Percentiles rank a stretch among this genome's conserved stretches.
These are phyloP conservation scores for Ogataea nitratoaversa DNA, from an alignment of 805 yeast species.

Conservation along the genomic window DNA sequence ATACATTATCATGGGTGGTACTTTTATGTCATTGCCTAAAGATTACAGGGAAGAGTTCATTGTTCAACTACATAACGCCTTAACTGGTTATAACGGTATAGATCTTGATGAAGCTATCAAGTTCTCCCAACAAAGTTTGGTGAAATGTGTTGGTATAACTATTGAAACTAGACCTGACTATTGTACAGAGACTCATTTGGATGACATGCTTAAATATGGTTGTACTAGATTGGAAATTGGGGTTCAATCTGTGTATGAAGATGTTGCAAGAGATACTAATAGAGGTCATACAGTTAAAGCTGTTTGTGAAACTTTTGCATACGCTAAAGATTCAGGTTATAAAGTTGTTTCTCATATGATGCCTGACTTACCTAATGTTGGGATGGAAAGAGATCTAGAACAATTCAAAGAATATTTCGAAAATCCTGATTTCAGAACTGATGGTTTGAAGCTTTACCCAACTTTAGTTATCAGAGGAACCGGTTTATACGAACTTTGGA, in stretches of 20 bases:
- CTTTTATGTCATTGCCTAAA: slow-evolving; percentile 90
- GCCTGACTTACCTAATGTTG: slow-evolving; percentile 99
- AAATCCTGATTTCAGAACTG: slow-evolving; percentile 94
- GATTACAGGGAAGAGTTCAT: slow-evolving; percentile 89
- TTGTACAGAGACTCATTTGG: slow-evolving; percentile 91
- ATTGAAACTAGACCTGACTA: slow-evolving; percentile 98
- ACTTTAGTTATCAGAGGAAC: slow-evolving; percentile 97
- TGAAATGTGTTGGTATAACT: slow-evolving; percentile 97
- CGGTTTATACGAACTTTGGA: slow-evolving; percentile 96
- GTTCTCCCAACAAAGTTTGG: slow-evolving; percentile 88
- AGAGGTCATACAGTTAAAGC: slow-evolving; percentile 97
- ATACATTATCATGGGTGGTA: slow-evolving; percentile 98
- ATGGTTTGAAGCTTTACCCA: slow-evolving; percentile 92
- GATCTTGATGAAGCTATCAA: slow-evolving; percentile 86
- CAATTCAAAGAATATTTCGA: slow-evolving; percentile 96
- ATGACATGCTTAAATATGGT: slow-evolving; percentile 94
- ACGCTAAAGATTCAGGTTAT: slow-evolving; percentile 97
- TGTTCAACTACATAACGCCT: slow-evolving; percentile 86
- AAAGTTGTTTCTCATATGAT: slow-evolving; percentile 98
- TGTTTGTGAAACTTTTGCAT: slow-evolving; percentile 91
- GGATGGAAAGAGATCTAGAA: slow-evolving; percentile 95
- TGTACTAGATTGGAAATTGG: slow-evolving; percentile 97
- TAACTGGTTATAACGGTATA: slow-evolving; percentile 85
- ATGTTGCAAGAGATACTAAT: slow-evolving; percentile 96
- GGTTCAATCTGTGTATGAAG: slow-evolving; percentile 95